phyloP scores from a whole-genome alignment of 2,329 filamentous ascomycete genomes.

The Botrytis fragariae region DNA sequence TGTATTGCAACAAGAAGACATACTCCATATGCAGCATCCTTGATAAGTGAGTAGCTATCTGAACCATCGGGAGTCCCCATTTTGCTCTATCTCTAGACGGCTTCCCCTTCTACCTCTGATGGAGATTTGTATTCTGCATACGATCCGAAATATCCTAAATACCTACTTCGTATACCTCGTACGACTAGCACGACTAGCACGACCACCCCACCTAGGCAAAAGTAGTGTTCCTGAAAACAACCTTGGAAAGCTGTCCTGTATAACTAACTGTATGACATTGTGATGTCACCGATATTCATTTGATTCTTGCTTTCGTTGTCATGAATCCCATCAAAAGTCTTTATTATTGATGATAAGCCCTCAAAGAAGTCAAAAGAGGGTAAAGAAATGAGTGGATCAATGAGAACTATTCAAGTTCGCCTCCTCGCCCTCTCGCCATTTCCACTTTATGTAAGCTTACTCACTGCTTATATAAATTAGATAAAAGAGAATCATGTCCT shows the following conservation, averaged over 20 bases:
- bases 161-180: not conserved
- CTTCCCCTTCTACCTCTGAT: not conserved
- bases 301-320: not conserved
- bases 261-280: not conserved
- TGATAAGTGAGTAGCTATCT: not conserved
- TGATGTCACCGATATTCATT: not conserved
- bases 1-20: not conserved
- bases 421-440: not conserved
- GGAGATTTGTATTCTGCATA: not conserved
- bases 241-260: not conserved
- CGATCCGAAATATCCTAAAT: not conserved
- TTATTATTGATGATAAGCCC: not conserved
- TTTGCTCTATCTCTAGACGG: not conserved
- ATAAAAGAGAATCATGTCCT: not conserved
- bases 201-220: not conserved
- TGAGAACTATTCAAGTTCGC: not conserved
- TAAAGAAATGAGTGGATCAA: not conserved
- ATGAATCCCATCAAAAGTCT: not conserved
- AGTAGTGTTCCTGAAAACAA: not conserved
- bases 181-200: not conserved
- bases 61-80: not conserved
- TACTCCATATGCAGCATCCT: no score
- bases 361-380: not conserved
- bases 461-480: not conserved
- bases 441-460: not conserved